Percentiles rank a stretch among this genome's conserved stretches.
Conservation (phyloP, 371 early-diverging fungal species). For the Mortierella sp. region DNA sequence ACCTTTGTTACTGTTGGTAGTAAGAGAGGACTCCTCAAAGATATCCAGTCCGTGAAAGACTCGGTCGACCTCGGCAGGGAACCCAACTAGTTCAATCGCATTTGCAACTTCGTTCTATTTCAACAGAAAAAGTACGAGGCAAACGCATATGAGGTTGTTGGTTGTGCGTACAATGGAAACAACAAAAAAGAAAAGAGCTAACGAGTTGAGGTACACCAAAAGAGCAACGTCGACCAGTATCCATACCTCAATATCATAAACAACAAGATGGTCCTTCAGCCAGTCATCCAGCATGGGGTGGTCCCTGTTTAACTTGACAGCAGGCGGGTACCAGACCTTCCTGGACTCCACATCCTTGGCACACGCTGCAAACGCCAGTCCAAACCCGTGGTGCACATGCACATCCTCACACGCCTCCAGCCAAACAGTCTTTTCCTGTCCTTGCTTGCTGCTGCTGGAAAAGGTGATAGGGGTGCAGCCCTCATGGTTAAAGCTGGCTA, state of each 20-base stretch:
- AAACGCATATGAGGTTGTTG: too few species aligned
- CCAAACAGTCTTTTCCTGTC: neutral
- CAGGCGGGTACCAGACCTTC: conserved; percentile 53
- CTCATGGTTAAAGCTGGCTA: neutral
- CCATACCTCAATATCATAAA: conserved; percentile 57
- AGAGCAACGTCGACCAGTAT: too few species aligned
- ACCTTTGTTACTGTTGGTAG: neutral
- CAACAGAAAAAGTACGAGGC: neutral
- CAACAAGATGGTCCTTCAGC: conserved; percentile 45
- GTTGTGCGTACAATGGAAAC: too few species aligned
- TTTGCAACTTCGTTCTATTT: neutral
- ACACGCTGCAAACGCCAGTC: conserved; percentile 62
- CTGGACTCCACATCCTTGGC: conserved; percentile 47
- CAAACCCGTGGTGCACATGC: conserved; percentile 56
- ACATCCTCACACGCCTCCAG: conserved; percentile 64
- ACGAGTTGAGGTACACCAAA: neutral
- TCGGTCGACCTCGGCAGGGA: conserved; percentile 43
- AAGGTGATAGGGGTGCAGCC: neutral
- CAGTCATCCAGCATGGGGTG: conserved; percentile 4
- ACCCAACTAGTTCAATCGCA: conserved; percentile 20
- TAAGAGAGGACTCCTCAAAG: conserved; percentile 54
- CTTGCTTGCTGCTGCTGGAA: neutral
- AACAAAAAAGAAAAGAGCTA: neutral
- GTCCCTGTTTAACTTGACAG: conserved; percentile 14
- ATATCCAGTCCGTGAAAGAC: conserved; percentile 61